These are phyloP conservation scores for Ogataea polymorpha DNA, from an alignment of 805 yeast genomes.

Conservation along the genomic window DNA sequence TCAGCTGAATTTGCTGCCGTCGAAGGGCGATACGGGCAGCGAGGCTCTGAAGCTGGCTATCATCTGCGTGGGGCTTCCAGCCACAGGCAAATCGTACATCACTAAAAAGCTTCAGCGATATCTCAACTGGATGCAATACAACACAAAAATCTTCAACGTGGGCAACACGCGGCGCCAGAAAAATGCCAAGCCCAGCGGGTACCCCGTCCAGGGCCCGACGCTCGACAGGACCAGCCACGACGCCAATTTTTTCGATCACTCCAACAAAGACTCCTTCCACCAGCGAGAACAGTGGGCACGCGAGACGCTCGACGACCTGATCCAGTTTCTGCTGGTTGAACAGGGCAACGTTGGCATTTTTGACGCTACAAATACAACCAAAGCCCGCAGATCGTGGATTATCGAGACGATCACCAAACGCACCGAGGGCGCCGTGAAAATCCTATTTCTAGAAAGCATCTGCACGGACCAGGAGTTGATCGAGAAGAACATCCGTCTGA, in stretches of 20 bases:
- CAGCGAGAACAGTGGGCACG: slow-evolving; percentile 52
- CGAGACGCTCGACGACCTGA: slow-evolving; percentile 45
- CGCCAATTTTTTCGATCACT: slow-evolving; percentile 41
- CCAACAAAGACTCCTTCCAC: slow-evolving; percentile 39
- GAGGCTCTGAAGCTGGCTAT: slow-evolving; percentile 51
- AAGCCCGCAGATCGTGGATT: slow-evolving; percentile 40
- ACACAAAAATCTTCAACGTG: slow-evolving; percentile 67
- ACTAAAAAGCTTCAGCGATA: slow-evolving; percentile 61
- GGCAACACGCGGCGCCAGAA: slow-evolving; percentile 67
- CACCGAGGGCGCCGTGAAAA: slow-evolving; percentile 34
- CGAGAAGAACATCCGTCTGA: slow-evolving; percentile 79
- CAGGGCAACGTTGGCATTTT: slow-evolving; percentile 54
- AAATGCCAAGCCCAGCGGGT: slow-evolving; percentile 39
- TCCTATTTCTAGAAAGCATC: slow-evolving; percentile 64
- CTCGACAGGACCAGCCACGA: slow-evolving; percentile 32
- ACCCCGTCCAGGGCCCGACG: slow-evolving; percentile 36
- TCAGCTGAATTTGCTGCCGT: slow-evolving; percentile 5
- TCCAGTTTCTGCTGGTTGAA: slow-evolving; percentile 40
- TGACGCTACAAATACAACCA: slow-evolving; percentile 59
- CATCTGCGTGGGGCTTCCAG: slow-evolving; percentile 74
- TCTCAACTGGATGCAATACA: slow-evolving; percentile 58
- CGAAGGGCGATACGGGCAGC: slow-evolving; percentile 16
- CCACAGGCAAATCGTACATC: slow-evolving; percentile 72
- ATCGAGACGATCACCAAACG: slow-evolving; percentile 35
- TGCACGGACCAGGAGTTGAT: slow-evolving; percentile 79